Evolutionary conservation across 768 basidiomycete species (phyloP).

Genomic region (Mycena rosella): DNA sequence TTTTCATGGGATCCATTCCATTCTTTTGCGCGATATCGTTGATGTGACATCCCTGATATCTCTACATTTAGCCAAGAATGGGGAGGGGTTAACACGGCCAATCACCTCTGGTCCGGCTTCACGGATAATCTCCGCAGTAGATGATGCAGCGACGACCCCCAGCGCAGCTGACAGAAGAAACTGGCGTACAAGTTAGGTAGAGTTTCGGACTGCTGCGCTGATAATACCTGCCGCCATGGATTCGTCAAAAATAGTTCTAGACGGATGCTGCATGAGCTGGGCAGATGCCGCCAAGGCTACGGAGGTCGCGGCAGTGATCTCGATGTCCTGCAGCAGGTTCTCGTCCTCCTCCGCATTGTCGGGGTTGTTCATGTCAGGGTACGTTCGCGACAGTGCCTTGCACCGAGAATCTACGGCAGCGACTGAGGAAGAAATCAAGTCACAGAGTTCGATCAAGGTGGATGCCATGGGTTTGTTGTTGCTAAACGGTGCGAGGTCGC

Average conservation of each 20-base stretch:
- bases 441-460: constrained; percentile 13
- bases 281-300: constrained; percentile 39
- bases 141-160: constrained; percentile 40
- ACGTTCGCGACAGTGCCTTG: constrained; percentile 16
- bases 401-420: constrained; percentile 16
- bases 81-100: not conserved
- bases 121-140: constrained; percentile 46
- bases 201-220: not conserved
- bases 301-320: constrained; percentile 32
- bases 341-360: constrained; percentile 33
- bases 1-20: constrained; percentile 40
- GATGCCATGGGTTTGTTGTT: constrained; percentile 23
- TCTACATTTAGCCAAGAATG: not conserved
- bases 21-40: constrained; percentile 43
- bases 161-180: constrained; percentile 37
- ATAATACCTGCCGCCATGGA: constrained; percentile 7
- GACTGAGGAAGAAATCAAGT: constrained; percentile 24
- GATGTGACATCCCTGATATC: constrained; percentile 44
- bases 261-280: constrained; percentile 40
- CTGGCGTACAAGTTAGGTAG: constrained; percentile 25
- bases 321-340: constrained; percentile 24
- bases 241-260: constrained; percentile 20
- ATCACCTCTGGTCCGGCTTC: constrained; percentile 45
- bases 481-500: too few relatives aligned
- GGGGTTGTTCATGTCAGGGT: constrained; percentile 39